These are phyloP conservation scores for Carex arenaria DNA, from an alignment of 202 grass and related monocot genomes.

Conservation along the genomic window DNA sequence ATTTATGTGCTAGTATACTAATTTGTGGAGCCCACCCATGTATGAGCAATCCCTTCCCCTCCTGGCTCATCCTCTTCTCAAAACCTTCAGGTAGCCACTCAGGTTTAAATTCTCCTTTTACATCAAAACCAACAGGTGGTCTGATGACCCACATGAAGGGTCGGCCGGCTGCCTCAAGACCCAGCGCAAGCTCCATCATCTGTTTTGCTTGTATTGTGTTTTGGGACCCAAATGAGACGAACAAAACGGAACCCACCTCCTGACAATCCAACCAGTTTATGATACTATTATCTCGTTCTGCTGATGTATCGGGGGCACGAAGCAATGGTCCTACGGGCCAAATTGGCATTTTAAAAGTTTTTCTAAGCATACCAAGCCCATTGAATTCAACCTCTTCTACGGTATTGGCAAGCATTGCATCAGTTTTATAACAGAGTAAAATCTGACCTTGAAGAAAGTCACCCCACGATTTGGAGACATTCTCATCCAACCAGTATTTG, in stretches of 20 bases:
- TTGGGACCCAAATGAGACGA: conserved; percentile 42
- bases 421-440: conserved; percentile 5
- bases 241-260: conserved; percentile 27
- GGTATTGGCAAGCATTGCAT: conserved; percentile 32
- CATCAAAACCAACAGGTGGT: conserved; percentile 26
- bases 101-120: conserved; percentile 15
- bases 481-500: conserved; percentile 22
- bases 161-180: conserved; percentile 11
- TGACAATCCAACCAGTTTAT: conserved; percentile 34
- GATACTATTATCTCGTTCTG: not conserved
- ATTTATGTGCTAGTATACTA: conserved; percentile 36
- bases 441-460: conserved; percentile 26
- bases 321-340: conserved; percentile 34
- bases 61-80: not conserved
- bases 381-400: conserved; percentile 24
- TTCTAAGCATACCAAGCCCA: conserved; percentile 27
- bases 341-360: conserved; percentile 17
- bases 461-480: not conserved
- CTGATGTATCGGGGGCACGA: not conserved
- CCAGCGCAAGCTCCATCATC: conserved; percentile 34
- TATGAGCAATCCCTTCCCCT: conserved; percentile 6
- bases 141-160: conserved; percentile 32
- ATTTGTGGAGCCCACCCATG: conserved; percentile 38
- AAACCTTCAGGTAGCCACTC: conserved; percentile 45
- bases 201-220: conserved; percentile 27